Conservation (phyloP, 345 rosid genomes). For the Arabis alpina region DNA sequence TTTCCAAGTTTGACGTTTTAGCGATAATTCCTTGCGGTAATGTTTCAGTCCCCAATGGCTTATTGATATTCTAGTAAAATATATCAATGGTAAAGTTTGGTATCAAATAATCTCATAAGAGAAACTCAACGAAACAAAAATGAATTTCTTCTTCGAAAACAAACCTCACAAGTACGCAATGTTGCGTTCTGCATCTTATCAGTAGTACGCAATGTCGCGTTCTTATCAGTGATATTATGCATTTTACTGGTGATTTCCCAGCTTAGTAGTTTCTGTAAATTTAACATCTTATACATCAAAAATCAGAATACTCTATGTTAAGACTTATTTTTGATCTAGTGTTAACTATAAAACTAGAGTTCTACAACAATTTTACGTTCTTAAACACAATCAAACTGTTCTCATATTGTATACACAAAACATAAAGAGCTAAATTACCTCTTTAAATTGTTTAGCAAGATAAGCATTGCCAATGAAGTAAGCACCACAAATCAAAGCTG, state of each 20-base stretch:
- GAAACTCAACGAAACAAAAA: neutral
- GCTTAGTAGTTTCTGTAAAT: slow-evolving; percentile 58
- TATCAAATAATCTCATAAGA: neutral
- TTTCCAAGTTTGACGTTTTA: slow-evolving; percentile 62
- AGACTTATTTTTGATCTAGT: neutral
- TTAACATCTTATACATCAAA: neutral
- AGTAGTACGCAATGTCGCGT: slow-evolving; percentile 39
- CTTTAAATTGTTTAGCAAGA: slow-evolving; percentile 53
- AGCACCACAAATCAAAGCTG: slow-evolving; percentile 58
- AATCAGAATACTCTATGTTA: neutral
- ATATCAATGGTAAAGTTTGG: neutral
- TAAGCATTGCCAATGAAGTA: slow-evolving; percentile 62
- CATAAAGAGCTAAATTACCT: slow-evolving; percentile 45
- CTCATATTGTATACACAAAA: neutral
- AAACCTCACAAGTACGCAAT: slow-evolving; percentile 64
- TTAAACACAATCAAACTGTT: neutral
- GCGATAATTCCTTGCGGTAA: slow-evolving; percentile 72
- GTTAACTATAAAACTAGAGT: neutral
- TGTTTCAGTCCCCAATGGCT: slow-evolving; percentile 60
- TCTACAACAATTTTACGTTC: neutral
- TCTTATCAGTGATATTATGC: slow-evolving; percentile 44
- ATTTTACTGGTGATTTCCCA: slow-evolving; percentile 51
- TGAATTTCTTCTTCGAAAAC: slow-evolving; percentile 21
- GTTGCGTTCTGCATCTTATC: slow-evolving; percentile 41
- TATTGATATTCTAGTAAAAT: slow-evolving; percentile 50